Evolutionary conservation across 768 basidiomycete species (phyloP).

Genomic region (Calocybe gangraenosa): DNA sequence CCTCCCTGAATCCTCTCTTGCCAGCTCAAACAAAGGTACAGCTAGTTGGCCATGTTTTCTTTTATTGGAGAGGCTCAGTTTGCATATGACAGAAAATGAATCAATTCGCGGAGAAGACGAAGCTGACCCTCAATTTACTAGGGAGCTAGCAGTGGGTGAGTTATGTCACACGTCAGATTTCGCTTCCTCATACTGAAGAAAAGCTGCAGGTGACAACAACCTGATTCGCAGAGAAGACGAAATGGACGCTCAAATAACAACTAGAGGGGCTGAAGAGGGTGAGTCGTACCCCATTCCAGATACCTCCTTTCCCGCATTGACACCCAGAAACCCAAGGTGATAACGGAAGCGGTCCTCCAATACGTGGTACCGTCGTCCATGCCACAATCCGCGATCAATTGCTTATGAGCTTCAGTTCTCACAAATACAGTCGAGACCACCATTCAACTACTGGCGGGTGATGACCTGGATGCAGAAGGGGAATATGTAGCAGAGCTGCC

Average conservation of each 20-base stretch:
- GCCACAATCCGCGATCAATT: conserved; percentile 15
- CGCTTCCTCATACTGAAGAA: background rate
- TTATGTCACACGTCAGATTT: background rate
- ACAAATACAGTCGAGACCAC: conserved; percentile 7
- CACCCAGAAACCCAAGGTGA: too few species aligned
- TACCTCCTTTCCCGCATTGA: too few species aligned
- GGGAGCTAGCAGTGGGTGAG: conserved; percentile 1
- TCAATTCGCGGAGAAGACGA: background rate
- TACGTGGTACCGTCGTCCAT: conserved; percentile 14
- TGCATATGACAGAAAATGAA: conserved; percentile 10
- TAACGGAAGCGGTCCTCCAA: background rate
- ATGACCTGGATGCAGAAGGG: conserved; percentile 8
- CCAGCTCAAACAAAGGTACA: conserved; percentile 18
- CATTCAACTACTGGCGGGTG: conserved; percentile 2
- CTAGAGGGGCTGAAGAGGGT: conserved; percentile 1
- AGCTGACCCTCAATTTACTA: background rate
- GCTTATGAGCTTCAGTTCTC: conserved; percentile 21
- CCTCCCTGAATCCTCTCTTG: conserved; percentile 16
- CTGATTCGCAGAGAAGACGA: background rate
- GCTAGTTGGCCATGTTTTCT: background rate
- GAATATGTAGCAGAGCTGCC: background rate
- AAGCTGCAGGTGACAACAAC: too few species aligned
- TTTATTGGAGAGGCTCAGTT: background rate
- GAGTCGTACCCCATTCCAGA: background rate
- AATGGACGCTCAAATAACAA: background rate